phyloP scores from a whole-genome alignment of 192 early-diverging fungal species.

The Haplosporangium gracile region DNA sequence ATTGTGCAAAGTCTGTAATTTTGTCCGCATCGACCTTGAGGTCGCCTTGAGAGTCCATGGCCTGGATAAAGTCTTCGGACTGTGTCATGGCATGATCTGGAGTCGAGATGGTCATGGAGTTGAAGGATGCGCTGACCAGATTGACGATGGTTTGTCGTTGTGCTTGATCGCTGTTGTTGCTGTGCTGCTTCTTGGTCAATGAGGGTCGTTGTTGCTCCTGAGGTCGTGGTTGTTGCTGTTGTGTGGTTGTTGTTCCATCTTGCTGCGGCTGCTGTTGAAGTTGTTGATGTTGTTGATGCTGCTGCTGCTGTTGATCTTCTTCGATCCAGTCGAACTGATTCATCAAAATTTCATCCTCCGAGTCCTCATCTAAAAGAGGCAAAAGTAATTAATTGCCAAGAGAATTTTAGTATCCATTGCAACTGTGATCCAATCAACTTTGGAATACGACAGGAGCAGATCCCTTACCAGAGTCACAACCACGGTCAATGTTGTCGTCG shows the following conservation, averaged over 20 bases:
- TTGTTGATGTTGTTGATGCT: not conserved
- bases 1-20: conserved; percentile 25
- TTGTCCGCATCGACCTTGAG: conserved; percentile 36
- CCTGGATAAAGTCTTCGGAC: conserved; percentile 41
- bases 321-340: conserved; percentile 58
- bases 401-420: not conserved
- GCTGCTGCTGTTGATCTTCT: conserved; percentile 35
- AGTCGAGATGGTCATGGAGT: conserved; percentile 8
- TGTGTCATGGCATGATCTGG: conserved; percentile 43
- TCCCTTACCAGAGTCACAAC: conserved; percentile 33
- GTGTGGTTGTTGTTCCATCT: not conserved
- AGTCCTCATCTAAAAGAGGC: conserved; percentile 40
- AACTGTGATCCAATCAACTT: no score
- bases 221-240: conserved; percentile 12
- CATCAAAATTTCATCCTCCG: conserved; percentile 56
- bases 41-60: conserved; percentile 17
- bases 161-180: not conserved
- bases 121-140: conserved; percentile 5
- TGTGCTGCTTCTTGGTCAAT: not conserved
- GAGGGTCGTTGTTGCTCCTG: conserved; percentile 4
- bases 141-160: not conserved
- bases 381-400: not conserved
- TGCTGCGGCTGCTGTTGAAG: conserved; percentile 9
- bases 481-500: conserved; percentile 43
- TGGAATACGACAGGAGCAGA: not conserved